A percentile compares a stretch with the other conserved stretches of the same genome.
phyloP scores from a whole-genome alignment of 202 grass and related monocot species.

The Setaria italica region DNA sequence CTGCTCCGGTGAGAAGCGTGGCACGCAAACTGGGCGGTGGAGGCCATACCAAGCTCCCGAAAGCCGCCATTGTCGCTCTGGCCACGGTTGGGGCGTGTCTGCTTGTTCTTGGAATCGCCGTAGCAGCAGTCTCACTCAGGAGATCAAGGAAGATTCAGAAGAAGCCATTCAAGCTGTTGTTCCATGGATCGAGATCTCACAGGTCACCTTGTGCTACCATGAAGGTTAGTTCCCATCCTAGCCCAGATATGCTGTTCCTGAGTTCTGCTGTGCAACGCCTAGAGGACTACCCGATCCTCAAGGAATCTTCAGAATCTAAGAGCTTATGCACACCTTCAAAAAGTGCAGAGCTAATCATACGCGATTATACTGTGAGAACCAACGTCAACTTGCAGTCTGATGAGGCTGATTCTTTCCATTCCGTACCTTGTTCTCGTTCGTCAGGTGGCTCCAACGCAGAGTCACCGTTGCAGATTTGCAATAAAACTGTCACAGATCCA shows the following conservation, averaged over 20 bases:
- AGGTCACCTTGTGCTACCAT: conserved; percentile 48
- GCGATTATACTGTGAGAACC: conserved; percentile 28
- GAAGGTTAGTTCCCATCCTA: conserved; percentile 79
- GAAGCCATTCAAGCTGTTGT: conserved; percentile 35
- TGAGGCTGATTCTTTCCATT: conserved; percentile 63
- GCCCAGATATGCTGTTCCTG: conserved; percentile 50
- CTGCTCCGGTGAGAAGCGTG: conserved; percentile 31
- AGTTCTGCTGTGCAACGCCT: conserved; percentile 51
- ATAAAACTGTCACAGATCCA: neutral
- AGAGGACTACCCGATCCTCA: conserved; percentile 20
- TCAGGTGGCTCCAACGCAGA: conserved; percentile 43
- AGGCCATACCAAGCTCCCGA: neutral
- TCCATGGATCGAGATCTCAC: conserved; percentile 41
- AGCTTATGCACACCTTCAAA: conserved; percentile 37
- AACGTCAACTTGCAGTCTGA: conserved; percentile 18
- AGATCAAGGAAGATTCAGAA: conserved; percentile 46
- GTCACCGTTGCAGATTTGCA: conserved; percentile 13
- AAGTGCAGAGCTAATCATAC: conserved; percentile 31
- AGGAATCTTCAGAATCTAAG: conserved; percentile 37
- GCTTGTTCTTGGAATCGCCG: conserved; percentile 35
- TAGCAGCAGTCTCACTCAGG: conserved; percentile 41
- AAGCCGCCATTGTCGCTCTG: conserved; percentile 25
- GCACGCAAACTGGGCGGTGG: conserved; percentile 10
- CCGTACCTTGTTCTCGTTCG: conserved; percentile 46
- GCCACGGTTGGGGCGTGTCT: conserved; percentile 28